These are phyloP conservation scores for Yarrowia yakushimensis DNA, from an alignment of 805 yeast species.

Conservation along the genomic window DNA sequence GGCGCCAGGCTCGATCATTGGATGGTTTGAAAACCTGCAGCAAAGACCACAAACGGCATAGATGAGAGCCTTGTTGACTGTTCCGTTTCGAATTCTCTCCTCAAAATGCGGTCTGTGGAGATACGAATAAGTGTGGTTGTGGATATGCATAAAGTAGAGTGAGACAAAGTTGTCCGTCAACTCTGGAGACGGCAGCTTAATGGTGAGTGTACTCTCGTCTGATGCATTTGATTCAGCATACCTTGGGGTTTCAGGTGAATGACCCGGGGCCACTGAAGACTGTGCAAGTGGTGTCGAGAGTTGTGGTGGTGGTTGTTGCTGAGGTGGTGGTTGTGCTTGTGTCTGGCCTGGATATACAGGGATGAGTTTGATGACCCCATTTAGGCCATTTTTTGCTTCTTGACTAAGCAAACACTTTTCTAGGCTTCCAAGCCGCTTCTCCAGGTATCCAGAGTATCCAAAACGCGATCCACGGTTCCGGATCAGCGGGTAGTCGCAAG, in stretches of 20 bases:
- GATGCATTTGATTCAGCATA: not conserved
- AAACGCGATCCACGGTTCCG: constrained; percentile 40
- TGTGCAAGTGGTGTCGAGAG: not conserved
- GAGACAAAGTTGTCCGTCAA: constrained; percentile 37
- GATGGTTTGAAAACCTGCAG: constrained; percentile 39
- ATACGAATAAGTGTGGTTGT: constrained; percentile 39
- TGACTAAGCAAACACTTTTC: constrained; percentile 26
- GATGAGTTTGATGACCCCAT: constrained; percentile 2
- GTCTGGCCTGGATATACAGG: not conserved
- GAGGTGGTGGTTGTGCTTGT: not conserved
- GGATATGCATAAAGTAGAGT: constrained; percentile 37
- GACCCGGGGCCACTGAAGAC: not conserved
- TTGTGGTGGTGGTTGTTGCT: not conserved
- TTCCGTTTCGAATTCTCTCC: constrained; percentile 33
- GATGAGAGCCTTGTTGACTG: constrained; percentile 35
- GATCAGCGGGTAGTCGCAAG: constrained; percentile 39
- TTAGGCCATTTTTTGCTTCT: constrained; percentile 4
- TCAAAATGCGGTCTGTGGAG: constrained; percentile 38
- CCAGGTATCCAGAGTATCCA: constrained; percentile 37
- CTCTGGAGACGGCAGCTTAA: constrained; percentile 31
- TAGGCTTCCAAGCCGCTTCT: constrained; percentile 30
- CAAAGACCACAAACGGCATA: constrained; percentile 39
- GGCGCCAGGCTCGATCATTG: constrained; percentile 30
- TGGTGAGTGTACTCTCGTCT: constrained; percentile 26
- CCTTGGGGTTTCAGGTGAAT: constrained; percentile 5